A percentile compares a stretch with the other conserved stretches of the same genome.
phyloP scores from a whole-genome alignment of 169 alveolate genomes.

The Plasmodium yoelii region DNA sequence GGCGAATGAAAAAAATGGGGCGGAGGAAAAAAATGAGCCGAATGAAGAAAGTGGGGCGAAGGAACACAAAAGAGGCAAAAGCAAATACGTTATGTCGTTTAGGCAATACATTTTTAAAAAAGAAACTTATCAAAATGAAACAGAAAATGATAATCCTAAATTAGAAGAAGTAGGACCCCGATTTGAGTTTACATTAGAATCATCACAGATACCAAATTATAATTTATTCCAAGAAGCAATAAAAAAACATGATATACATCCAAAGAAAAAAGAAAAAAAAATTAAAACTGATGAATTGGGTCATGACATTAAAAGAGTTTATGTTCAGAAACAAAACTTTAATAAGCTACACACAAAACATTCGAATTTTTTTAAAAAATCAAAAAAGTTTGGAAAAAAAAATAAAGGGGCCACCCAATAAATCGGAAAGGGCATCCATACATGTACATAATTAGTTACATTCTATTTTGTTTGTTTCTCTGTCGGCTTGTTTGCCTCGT shows the following conservation, averaged over 20 bases:
- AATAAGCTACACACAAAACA: constrained; percentile 49
- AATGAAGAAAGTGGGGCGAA: too few relatives aligned
- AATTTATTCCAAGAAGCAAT: constrained; percentile 55
- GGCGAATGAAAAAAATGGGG: too few relatives aligned
- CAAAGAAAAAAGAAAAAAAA: constrained; percentile 7
- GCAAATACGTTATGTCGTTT: constrained; percentile 13
- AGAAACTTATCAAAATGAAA: background rate
- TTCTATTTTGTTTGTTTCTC: too few relatives aligned
- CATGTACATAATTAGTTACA: too few relatives aligned
- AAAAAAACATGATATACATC: constrained; percentile 2
- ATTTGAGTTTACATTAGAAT: constrained; percentile 20
- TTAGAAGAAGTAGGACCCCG: constrained; percentile 56
- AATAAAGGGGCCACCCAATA: background rate
- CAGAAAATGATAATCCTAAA: background rate
- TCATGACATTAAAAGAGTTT: constrained; percentile 34
- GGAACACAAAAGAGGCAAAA: background rate
- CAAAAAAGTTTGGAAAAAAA: background rate
- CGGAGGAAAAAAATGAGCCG: too few relatives aligned
- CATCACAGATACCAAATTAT: constrained; percentile 20
- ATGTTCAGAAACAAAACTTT: constrained; percentile 50
- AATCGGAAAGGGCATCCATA: too few relatives aligned
- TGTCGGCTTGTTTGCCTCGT: too few relatives aligned
- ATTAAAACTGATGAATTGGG: constrained; percentile 37
- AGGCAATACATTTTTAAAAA: constrained; percentile 31
- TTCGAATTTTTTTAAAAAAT: constrained; percentile 23